Evolutionary conservation across 345 rosid species (phyloP).

Genomic region (Brassica carinata): DNA sequence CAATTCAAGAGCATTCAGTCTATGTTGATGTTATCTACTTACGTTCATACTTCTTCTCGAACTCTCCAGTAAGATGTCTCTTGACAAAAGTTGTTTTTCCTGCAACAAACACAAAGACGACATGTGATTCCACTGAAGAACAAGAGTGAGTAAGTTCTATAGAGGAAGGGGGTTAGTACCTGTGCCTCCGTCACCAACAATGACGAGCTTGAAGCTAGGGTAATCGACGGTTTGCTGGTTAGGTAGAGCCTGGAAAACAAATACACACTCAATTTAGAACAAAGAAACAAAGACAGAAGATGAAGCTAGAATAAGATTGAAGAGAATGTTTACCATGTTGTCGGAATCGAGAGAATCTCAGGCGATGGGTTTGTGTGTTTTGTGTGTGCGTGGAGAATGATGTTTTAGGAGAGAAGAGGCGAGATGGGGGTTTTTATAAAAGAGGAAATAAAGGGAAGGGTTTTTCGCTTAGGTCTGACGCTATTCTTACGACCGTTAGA

Average conservation of each 20-base stretch:
- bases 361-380: background rate
- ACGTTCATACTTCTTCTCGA: slow-evolving; percentile 97
- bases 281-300: background rate
- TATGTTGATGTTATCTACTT: slow-evolving; percentile 31
- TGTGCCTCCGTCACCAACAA: slow-evolving; percentile 95
- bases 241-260: slow-evolving; percentile 61
- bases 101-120: slow-evolving; percentile 24
- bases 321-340: slow-evolving; percentile 26
- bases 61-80: slow-evolving; percentile 95
- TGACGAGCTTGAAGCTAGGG: slow-evolving; percentile 90
- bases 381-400: background rate
- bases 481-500: slow-evolving; percentile 49
- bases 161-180: slow-evolving; percentile 43
- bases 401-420: background rate
- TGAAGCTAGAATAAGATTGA: background rate
- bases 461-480: slow-evolving; percentile 50
- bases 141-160: background rate
- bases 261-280: background rate
- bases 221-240: slow-evolving; percentile 68
- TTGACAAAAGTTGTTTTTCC: slow-evolving; percentile 94
- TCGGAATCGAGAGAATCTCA: background rate
- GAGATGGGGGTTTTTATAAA: slow-evolving; percentile 26
- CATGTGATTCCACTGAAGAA: background rate
- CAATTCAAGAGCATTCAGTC: background rate
- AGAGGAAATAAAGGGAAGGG: slow-evolving; percentile 15